These are phyloP conservation scores for Cryphonectria parasitica DNA, from an alignment of 2,329 filamentous ascomycete species.

Conservation along the genomic window DNA sequence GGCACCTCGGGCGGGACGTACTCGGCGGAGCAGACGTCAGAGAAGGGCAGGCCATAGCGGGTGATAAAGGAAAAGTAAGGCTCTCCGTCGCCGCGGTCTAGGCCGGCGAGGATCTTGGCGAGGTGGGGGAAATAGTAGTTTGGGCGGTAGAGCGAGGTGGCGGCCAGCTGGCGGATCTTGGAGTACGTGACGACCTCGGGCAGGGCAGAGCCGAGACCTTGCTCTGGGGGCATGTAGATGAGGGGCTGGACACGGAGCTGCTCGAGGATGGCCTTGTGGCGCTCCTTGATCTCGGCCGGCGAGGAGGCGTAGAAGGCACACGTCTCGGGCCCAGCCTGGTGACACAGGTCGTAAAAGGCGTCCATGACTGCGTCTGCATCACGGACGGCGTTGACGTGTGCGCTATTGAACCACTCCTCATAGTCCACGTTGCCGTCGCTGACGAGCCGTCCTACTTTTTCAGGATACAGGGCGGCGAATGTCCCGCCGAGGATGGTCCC, in stretches of 20 bases:
- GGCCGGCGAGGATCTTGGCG: constrained; percentile 47
- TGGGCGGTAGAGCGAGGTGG: constrained; percentile 50
- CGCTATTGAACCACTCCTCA: constrained; percentile 55
- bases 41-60: constrained; percentile 24
- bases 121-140: constrained; percentile 46
- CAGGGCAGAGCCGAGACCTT: constrained; percentile 42
- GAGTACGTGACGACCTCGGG: constrained; percentile 56
- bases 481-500: constrained; percentile 56
- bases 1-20: constrained; percentile 40
- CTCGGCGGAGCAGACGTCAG: constrained; percentile 38
- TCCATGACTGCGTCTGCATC: constrained; percentile 59
- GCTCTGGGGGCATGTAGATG: constrained; percentile 40
- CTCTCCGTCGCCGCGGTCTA: constrained; percentile 49
- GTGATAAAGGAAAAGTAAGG: constrained; percentile 46
- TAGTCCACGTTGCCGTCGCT: constrained; percentile 59
- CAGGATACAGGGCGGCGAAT: constrained; percentile 57
- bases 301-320: constrained; percentile 49
- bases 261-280: constrained; percentile 46
- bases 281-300: constrained; percentile 43
- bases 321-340: constrained; percentile 51
- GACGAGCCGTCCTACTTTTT: constrained; percentile 53
- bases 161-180: constrained; percentile 48
- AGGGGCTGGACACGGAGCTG: constrained; percentile 48
- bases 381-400: constrained; percentile 51
- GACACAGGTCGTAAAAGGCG: constrained; percentile 58